Base-by-base conservation (phyloP, 2,329 filamentous ascomycete species). In the Polytolypa hystricis region DNA sequence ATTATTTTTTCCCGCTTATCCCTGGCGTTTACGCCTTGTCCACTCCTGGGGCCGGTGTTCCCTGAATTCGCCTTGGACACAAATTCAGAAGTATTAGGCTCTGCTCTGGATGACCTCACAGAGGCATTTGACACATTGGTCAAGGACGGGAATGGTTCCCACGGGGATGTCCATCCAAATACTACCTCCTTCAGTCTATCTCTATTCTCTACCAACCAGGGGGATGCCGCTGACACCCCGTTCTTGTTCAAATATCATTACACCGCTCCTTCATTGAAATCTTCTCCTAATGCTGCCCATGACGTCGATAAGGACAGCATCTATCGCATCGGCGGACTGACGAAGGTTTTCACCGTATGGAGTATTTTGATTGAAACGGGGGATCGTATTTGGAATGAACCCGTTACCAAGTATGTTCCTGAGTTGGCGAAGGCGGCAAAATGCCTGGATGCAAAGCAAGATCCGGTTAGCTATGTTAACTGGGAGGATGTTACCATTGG, bases 401-500 rank as follows among this genome's bases (percentile, higher is more conserved):
- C 59, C 2, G 49, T 66, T 9, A 55, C 56, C 1, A 60, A 61
- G 10, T 58, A 57, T 33, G 45, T 65, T 2, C 58, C 62, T 2
- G 60, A 65, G 37, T 46, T 65, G 5, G 32, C 32, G 6, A 14
- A 34, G 9, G 32, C 18, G 12, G 32, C 21, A 9, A 10, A 25
- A 14, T n/a, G 18, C 7, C 19, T 32, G 29, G 29, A 14, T 30
- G n/a, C 29, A 14, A 33, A 16, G 11, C 11, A 15, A 12, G 18
- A 34, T 16, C 8, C 25, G 26, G 18, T 36, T 10, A 19, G 18
- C 11, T 17, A 30, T 36, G 34, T 36, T 5, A 18, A 28, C 11
- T 73, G 68, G 68, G 58, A 69, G 23, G 60, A 66, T 7, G 52
- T 73, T 20, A 71, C 67, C 0, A 49, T 70, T 4, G 57, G 56